These are phyloP conservation scores for Populus nigra DNA, from an alignment of 345 rosid species.

Conservation along the genomic window DNA sequence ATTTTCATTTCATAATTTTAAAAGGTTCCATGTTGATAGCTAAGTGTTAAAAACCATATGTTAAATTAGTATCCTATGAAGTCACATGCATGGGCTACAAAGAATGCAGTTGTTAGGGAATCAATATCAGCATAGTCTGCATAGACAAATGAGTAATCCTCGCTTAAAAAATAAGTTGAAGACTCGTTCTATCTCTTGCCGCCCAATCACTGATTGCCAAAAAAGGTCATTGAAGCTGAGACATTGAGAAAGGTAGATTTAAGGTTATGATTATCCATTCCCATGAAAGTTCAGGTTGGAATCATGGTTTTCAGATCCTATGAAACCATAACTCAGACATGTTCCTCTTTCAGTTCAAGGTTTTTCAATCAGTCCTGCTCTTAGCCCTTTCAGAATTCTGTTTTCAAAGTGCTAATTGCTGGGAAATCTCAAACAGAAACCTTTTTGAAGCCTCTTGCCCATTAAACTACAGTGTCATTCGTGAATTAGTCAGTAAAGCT, in stretches of 20 bases:
- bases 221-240: neutral
- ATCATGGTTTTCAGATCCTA: constrained; percentile 6
- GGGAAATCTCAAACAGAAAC: neutral
- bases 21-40: neutral
- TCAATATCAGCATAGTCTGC: neutral
- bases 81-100: neutral
- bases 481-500: constrained; percentile 5
- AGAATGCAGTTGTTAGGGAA: neutral
- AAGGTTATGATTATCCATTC: neutral
- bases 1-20: neutral
- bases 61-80: neutral
- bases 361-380: constrained; percentile 4
- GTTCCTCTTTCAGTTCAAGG: constrained; percentile 8
- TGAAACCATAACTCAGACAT: constrained; percentile 7
- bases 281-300: neutral
- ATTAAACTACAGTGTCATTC: constrained; percentile 23
- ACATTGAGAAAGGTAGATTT: neutral
- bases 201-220: constrained; percentile 4
- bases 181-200: neutral
- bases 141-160: neutral
- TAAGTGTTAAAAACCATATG: neutral
- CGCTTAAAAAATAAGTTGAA: neutral
- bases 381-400: constrained; percentile 3
- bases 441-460: constrained; percentile 26
- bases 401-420: neutral